These are phyloP conservation scores for Pichia cactophila DNA, from an alignment of 1,139 yeast species.

Conservation along the genomic window DNA sequence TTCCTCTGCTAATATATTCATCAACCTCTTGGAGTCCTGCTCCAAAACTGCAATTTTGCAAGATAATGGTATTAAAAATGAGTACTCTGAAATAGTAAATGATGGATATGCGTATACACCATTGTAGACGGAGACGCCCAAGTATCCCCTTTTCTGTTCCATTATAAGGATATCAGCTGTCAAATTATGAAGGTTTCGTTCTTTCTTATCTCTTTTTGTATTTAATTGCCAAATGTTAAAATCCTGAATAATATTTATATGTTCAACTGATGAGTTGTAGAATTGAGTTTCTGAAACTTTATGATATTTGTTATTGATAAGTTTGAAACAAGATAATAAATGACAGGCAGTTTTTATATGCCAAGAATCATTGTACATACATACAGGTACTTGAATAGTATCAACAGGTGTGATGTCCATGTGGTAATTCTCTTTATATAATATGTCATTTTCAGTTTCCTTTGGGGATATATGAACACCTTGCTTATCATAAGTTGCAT, in stretches of 20 bases:
- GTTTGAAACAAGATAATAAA: slow-evolving; percentile 46
- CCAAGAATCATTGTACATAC: slow-evolving; percentile 78
- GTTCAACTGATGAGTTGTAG: slow-evolving; percentile 79
- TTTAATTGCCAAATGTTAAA: slow-evolving; percentile 72
- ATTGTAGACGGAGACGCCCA: slow-evolving; percentile 29
- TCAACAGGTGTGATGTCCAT: not conserved
- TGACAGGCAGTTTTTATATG: slow-evolving; percentile 61
- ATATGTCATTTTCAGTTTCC: slow-evolving; percentile 22
- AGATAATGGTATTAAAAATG: slow-evolving; percentile 75
- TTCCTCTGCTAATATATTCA: slow-evolving; percentile 86
- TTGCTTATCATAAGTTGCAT: slow-evolving; percentile 3
- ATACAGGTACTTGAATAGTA: slow-evolving; percentile 40
- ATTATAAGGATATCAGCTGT: slow-evolving; percentile 41
- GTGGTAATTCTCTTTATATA: slow-evolving; percentile 19
- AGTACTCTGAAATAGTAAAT: slow-evolving; percentile 71
- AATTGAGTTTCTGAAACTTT: slow-evolving; percentile 47
- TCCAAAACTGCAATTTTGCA: slow-evolving; percentile 74
- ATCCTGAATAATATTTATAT: slow-evolving; percentile 66
- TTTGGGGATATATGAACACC: slow-evolving; percentile 2
- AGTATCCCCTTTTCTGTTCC: slow-evolving; percentile 20
- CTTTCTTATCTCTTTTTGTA: slow-evolving; percentile 12
- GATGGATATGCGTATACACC: slow-evolving; percentile 22
- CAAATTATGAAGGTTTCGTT: slow-evolving; percentile 23
- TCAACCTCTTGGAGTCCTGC: slow-evolving; percentile 71
- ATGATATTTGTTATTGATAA: slow-evolving; percentile 37